Evolutionary conservation across 192 early-diverging fungal species (phyloP).

Genomic region (Rhizoclosmatium globosum): DNA sequence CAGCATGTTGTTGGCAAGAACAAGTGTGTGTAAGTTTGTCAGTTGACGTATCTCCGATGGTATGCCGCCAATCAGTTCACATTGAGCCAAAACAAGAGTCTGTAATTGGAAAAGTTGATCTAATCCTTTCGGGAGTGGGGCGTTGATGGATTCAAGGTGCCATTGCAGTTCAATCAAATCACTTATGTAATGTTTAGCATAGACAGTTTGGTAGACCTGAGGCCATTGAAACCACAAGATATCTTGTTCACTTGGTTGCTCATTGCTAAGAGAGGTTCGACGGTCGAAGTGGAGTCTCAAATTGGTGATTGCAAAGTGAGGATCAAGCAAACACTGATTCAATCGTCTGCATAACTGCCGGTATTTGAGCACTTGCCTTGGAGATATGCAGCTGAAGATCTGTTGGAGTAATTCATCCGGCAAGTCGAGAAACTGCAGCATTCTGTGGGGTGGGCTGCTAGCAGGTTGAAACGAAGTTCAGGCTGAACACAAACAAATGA

Average conservation of each 20-base stretch:
- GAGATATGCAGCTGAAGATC: not conserved
- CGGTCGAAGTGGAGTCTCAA: not conserved
- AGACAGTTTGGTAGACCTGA: not conserved
- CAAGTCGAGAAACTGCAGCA: too few species aligned
- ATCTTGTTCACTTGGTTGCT: not conserved
- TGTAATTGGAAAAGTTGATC: not conserved
- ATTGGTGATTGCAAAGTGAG: not conserved
- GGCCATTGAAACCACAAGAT: not conserved
- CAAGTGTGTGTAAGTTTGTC: not conserved
- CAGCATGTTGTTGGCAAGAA: not conserved
- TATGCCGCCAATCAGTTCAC: not conserved
- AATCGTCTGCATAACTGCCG: not conserved
- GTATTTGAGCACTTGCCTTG: not conserved
- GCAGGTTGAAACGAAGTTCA: too few species aligned
- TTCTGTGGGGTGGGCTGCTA: too few species aligned
- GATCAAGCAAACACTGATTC: not conserved
- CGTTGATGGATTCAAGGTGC: not conserved
- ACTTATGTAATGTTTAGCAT: not conserved
- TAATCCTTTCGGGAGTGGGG: not conserved
- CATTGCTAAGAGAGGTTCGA: not conserved
- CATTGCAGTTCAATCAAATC: not conserved
- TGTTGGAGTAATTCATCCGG: not conserved
- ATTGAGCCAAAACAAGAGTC: not conserved
- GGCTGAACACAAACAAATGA: too few species aligned
- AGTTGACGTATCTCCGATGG: not conserved